Evolutionary conservation across 2,329 filamentous ascomycete species (phyloP).

Genomic region (Monilinia fructigena): DNA sequence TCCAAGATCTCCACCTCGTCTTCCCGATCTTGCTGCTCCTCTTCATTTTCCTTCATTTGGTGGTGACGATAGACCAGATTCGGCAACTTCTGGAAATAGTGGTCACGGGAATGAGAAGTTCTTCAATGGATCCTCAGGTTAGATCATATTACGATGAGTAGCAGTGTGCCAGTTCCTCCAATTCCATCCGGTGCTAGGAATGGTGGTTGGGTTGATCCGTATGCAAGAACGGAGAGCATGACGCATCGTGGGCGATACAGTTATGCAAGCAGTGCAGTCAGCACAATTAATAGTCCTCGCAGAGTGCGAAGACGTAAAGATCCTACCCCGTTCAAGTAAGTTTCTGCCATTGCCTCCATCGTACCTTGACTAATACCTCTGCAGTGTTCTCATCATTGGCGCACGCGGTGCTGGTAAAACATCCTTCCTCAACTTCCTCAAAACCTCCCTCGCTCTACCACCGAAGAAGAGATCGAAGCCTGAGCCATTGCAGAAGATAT

Average conservation of each 20-base stretch:
- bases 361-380: constrained; percentile 26
- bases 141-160: constrained; percentile 37
- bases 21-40: constrained; percentile 46
- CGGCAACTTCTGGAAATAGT: constrained; percentile 54
- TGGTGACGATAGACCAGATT: constrained; percentile 64
- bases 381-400: constrained; percentile 85
- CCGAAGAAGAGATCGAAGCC: constrained; percentile 64
- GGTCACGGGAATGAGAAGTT: constrained; percentile 41
- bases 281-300: constrained; percentile 88
- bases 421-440: constrained; percentile 94
- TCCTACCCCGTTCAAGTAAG: constrained; percentile 97
- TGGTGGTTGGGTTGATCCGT: constrained; percentile 68
- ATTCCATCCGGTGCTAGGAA: constrained; percentile 45
- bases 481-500: constrained; percentile 52
- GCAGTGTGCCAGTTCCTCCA: constrained; percentile 53
- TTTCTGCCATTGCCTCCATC: constrained; percentile 34
- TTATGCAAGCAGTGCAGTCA: constrained; percentile 89
- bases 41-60: constrained; percentile 45
- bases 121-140: constrained; percentile 53
- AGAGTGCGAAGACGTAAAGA: constrained; percentile 93
- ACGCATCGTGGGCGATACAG: constrained; percentile 93
- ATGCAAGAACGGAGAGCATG: constrained; percentile 88
- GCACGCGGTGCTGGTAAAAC: constrained; percentile 89
- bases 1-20: constrained; percentile 58
- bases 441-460: constrained; percentile 80